These are phyloP conservation scores for Phaeophleospora eucalypticola DNA, from an alignment of 2,329 filamentous ascomycete genomes.

Conservation along the genomic window DNA sequence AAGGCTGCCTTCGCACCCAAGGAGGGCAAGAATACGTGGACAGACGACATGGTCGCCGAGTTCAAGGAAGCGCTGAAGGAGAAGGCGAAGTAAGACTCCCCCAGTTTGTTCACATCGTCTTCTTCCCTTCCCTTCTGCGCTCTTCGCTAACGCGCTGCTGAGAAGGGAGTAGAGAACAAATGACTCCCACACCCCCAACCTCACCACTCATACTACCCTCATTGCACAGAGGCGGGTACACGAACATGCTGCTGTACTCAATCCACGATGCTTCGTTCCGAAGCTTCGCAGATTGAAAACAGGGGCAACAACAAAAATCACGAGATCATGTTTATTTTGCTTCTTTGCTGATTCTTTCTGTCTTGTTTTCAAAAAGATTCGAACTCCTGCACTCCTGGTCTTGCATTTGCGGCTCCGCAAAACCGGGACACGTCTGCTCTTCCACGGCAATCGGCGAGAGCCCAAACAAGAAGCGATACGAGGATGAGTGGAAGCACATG, in stretches of 20 bases:
- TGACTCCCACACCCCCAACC: constrained; percentile 1
- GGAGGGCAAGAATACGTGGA: constrained; percentile 26
- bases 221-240: not conserved
- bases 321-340: not conserved
- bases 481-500: not conserved
- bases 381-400: constrained; percentile 13
- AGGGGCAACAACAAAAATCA: no score
- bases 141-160: not conserved
- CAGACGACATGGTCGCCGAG: constrained; percentile 20
- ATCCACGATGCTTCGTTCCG: not conserved
- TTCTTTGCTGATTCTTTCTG: not conserved
- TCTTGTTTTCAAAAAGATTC: not conserved
- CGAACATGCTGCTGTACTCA: not conserved
- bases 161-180: not conserved
- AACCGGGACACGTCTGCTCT: constrained; percentile 21
- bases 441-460: no score
- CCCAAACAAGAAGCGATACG: no score
- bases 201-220: not conserved
- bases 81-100: constrained; percentile 31
- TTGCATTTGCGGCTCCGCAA: constrained; percentile 25
- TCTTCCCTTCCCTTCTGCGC: not conserved
- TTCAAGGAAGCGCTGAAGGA: constrained; percentile 26
- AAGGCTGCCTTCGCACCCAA: constrained; percentile 27
- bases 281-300: not conserved
- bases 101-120: not conserved